phyloP scores from a whole-genome alignment of 1,139 yeast species.

The Blastobotrys indianensis region DNA sequence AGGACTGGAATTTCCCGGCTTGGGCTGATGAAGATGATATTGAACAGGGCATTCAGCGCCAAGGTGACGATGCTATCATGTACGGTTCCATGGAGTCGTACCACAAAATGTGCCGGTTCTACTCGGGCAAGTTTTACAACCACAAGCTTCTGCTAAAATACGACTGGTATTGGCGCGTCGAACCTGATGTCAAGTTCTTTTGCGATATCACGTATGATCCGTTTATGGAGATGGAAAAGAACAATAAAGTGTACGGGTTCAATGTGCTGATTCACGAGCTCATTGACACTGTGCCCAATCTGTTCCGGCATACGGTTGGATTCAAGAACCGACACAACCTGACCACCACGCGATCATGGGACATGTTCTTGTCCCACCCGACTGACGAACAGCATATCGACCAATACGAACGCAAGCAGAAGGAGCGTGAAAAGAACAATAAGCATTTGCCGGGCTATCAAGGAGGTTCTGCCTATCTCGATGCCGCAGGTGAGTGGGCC shows the following conservation, averaged over 20 bases:
- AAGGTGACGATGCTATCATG: conserved; percentile 46
- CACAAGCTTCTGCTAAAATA: conserved; percentile 53
- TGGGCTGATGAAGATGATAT: conserved; percentile 41
- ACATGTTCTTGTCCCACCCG: conserved; percentile 30
- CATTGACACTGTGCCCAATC: conserved; percentile 51
- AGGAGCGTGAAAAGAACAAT: conserved; percentile 24
- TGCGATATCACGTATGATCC: conserved; percentile 70
- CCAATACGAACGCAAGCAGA: conserved; percentile 26
- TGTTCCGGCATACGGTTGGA: conserved; percentile 62
- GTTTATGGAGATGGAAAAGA: conserved; percentile 63
- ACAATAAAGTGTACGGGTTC: conserved; percentile 63
- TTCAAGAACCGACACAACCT: conserved; percentile 48
- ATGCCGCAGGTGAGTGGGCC: conserved; percentile 1
- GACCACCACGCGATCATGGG: conserved; percentile 44
- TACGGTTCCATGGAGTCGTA: conserved; percentile 59
- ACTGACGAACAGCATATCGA: conserved; percentile 19
- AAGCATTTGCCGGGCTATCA: conserved; percentile 5
- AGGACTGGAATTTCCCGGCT: conserved; percentile 61
- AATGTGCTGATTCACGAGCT: conserved; percentile 62
- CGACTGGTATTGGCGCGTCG: conserved; percentile 73
- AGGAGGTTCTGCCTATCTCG: not conserved
- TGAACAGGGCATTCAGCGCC: conserved; percentile 41
- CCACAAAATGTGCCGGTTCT: conserved; percentile 75
- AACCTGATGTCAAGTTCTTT: conserved; percentile 62
- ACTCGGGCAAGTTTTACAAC: conserved; percentile 57